Base-by-base conservation (phyloP, 2,329 filamentous ascomycete species). In the Fusarium nanum region DNA sequence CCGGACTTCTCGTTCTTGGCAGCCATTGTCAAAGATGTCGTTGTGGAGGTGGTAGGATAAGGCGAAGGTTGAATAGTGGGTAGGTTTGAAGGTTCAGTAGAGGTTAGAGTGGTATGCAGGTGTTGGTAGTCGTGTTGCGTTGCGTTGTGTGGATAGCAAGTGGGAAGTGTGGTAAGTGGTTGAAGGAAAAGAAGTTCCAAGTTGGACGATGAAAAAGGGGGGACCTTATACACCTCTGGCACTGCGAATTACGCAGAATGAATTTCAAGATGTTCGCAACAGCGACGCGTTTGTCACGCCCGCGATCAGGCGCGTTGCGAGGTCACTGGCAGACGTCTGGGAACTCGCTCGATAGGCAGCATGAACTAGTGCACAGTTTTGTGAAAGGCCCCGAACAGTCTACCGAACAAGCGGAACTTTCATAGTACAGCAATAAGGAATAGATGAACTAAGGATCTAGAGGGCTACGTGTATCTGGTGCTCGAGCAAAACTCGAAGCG, bases 331-430 rank as follows among this genome's bases (percentile, higher is more conserved):
- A 4, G 9, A 37, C 18, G 34, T 37, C 34, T 37, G 34, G 30
- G 34, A 37, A 37, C 34, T 37, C 34, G 34, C 34, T 37, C n/a
- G 34, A 2, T 37, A 37, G 34, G 34, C 34, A 37, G 34, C 34
- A n/a, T 11, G 34, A 37, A 37, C 16, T 37, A 37, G 34, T 37
- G 34, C 5, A 0, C 3, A n/a, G 9, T n/a, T n/a, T 7, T 6
- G 34, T 11, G 34, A 4, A n/a, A 2, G 0, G 18, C 0, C 18
- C 34, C 3, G 34, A n/a, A 37, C 34, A 2, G 34, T n/a, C 9
- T 37, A 37, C 34, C 34, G 18, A n/a, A 37, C 34, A 37, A 2
- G 1, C 0, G 34, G 9, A 2, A 37, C 16, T 11, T 18, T 37
- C 1, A 37, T 37, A 1, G 32, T 3, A 18, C 16, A 37, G 0